A percentile compares a stretch with the other conserved stretches of the same genome.
These are phyloP conservation scores for Euclidium syriacum DNA, from an alignment of 345 rosid genomes.

Conservation along the genomic window DNA sequence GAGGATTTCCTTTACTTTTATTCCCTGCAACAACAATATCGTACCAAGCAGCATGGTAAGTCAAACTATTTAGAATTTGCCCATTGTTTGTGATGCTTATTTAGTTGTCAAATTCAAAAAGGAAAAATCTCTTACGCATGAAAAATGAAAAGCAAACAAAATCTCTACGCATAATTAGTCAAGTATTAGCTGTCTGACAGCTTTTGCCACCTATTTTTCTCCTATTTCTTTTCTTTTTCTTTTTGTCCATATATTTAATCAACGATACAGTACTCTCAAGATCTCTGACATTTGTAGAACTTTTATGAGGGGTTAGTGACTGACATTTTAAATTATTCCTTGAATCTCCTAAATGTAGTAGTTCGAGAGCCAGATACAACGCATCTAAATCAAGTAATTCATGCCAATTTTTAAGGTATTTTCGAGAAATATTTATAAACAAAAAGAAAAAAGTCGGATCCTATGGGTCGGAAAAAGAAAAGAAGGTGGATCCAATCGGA, in stretches of 20 bases:
- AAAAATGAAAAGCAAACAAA: too few species aligned
- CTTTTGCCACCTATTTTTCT: background rate
- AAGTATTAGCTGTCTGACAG: conserved; percentile 15
- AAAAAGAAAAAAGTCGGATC: background rate
- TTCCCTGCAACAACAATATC: too few species aligned
- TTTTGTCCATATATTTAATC: background rate
- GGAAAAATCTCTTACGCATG: too few species aligned
- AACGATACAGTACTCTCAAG: background rate
- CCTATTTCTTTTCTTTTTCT: background rate
- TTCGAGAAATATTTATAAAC: background rate
- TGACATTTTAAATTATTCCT: background rate
- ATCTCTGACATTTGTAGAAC: background rate
- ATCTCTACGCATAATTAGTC: too few species aligned
- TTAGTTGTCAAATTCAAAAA: too few species aligned
- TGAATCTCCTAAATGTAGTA: conserved; percentile 6
- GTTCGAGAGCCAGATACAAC: conserved; percentile 11
- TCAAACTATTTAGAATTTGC: too few species aligned
- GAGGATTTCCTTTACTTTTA: too few species aligned
- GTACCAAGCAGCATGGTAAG: too few species aligned
- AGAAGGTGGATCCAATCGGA: conserved; percentile 1
- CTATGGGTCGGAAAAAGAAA: background rate
- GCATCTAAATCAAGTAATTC: conserved; percentile 12
- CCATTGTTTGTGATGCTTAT: too few species aligned
- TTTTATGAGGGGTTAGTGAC: background rate
- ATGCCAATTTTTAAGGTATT: background rate